phyloP scores from a whole-genome alignment of 805 yeast genomes.

The Candida maesae region DNA sequence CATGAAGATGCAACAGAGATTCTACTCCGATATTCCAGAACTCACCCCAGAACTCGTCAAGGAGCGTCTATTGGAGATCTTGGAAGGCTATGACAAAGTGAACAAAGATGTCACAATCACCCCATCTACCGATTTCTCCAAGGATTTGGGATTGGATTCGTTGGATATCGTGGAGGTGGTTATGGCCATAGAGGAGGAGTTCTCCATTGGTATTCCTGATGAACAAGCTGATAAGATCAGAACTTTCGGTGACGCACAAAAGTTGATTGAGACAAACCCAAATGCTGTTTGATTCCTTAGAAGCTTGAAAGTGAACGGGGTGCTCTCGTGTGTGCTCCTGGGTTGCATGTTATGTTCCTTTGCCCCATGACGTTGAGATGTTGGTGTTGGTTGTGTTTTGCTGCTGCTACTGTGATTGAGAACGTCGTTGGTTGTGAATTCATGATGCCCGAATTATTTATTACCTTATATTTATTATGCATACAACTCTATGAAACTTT shows the following conservation, averaged over 20 bases:
- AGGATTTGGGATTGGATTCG: conserved; percentile 67
- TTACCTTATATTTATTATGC: conserved; percentile 10
- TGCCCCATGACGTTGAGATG: background rate
- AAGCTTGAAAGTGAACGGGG: too few relatives aligned
- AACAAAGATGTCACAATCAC: conserved; percentile 28
- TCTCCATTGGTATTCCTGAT: conserved; percentile 68
- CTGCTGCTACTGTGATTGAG: too few relatives aligned
- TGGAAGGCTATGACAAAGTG: conserved; percentile 62
- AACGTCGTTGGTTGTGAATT: too few relatives aligned
- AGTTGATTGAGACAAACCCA: conserved; percentile 48
- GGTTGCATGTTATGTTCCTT: too few relatives aligned
- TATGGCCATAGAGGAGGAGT: conserved; percentile 70
- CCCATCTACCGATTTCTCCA: conserved; percentile 49
- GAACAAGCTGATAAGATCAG: conserved; percentile 81
- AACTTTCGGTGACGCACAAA: conserved; percentile 82
- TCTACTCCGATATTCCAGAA: conserved; percentile 56
- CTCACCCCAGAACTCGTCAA: conserved; percentile 59
- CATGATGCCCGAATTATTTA: conserved; percentile 7
- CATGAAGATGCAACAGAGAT: too few relatives aligned
- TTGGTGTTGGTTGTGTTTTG: background rate
- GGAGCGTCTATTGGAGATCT: conserved; percentile 58
- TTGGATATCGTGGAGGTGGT: conserved; percentile 69
- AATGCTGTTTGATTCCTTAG: conserved; percentile 16
- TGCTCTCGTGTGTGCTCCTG: background rate
- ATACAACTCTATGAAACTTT: conserved; percentile 8